phyloP scores from a whole-genome alignment of 148 eudicot species.

The Polygonum maritimum region DNA sequence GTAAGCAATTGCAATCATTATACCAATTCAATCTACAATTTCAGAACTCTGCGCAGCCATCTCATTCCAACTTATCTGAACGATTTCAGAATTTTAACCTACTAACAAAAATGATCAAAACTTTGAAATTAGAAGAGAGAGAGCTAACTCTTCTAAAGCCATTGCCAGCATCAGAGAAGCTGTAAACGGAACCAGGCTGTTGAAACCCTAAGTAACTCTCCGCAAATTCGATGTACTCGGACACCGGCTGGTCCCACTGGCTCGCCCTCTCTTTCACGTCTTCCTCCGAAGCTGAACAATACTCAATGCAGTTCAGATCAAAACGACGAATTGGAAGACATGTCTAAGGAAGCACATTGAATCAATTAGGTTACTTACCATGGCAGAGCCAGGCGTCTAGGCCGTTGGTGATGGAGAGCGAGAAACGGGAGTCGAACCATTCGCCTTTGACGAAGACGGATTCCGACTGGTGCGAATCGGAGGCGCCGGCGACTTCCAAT shows the following conservation, averaged over 20 bases:
- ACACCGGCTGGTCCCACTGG: conserved; percentile 80
- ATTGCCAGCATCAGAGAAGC: conserved; percentile 58
- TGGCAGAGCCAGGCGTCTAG: conserved; percentile 56
- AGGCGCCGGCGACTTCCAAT: conserved; percentile 23
- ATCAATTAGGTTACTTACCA: conserved; percentile 25
- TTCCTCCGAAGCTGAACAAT: conserved; percentile 55
- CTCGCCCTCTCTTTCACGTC: conserved; percentile 81
- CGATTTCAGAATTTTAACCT: background rate
- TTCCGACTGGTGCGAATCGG: conserved; percentile 16
- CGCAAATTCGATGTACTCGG: conserved; percentile 67
- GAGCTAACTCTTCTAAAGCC: conserved; percentile 48
- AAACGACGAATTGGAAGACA: background rate
- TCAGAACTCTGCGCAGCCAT: background rate
- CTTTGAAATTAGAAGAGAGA: background rate
- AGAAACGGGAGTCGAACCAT: conserved; percentile 57
- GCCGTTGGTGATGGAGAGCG: conserved; percentile 60
- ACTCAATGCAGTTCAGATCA: background rate
- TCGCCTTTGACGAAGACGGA: conserved; percentile 60
- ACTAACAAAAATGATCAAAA: background rate
- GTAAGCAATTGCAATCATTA: background rate
- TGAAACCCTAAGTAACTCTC: conserved; percentile 80
- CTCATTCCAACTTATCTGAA: background rate
- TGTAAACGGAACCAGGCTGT: conserved; percentile 68
- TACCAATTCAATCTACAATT: background rate
- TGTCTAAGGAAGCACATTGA: background rate